Conservation (phyloP, 805 yeast genomes). For the Candida loeiensis region DNA sequence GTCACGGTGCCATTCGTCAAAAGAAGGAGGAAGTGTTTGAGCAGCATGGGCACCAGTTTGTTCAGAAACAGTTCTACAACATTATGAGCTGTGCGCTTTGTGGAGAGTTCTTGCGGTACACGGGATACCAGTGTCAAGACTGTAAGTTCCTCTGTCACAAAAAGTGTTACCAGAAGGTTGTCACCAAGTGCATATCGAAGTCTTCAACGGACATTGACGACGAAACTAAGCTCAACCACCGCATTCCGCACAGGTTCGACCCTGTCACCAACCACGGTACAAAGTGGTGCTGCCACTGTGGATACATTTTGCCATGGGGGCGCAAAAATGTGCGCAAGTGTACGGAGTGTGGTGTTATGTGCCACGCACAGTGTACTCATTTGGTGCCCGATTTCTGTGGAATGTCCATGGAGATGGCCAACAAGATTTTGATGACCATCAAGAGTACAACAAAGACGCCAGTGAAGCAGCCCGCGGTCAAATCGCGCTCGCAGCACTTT, state of each 20-base stretch:
- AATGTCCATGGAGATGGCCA: slow-evolving; percentile 96
- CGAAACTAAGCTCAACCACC: slow-evolving; percentile 83
- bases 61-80: slow-evolving; percentile 90
- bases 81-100: slow-evolving; percentile 97
- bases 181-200: slow-evolving; percentile 79
- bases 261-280: slow-evolving; percentile 92
- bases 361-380: slow-evolving; percentile 89
- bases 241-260: slow-evolving; percentile 95
- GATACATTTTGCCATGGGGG: slow-evolving; percentile 93
- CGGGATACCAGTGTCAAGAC: slow-evolving; percentile 85
- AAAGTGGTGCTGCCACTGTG: slow-evolving; percentile 99
- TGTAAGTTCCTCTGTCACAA: slow-evolving; percentile 78
- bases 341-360: slow-evolving; percentile 90
- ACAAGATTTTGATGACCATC: slow-evolving; percentile 79
- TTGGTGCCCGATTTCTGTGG: slow-evolving; percentile 98
- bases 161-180: slow-evolving; percentile 75
- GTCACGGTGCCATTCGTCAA: slow-evolving; percentile 97
- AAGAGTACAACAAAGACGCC: slow-evolving; percentile 61
- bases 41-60: slow-evolving; percentile 96
- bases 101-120: slow-evolving; percentile 87
- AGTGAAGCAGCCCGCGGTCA: slow-evolving; percentile 8
- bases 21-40: slow-evolving; percentile 88
- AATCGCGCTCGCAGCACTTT: slow-evolving; percentile 7
- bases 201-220: slow-evolving; percentile 69
- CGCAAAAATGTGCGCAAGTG: slow-evolving; percentile 89